A percentile compares a stretch with the other conserved stretches of the same genome.
These are phyloP conservation scores for Coemansia sp. DNA, from an alignment of 192 early-diverging fungal genomes.

Conservation along the genomic window DNA sequence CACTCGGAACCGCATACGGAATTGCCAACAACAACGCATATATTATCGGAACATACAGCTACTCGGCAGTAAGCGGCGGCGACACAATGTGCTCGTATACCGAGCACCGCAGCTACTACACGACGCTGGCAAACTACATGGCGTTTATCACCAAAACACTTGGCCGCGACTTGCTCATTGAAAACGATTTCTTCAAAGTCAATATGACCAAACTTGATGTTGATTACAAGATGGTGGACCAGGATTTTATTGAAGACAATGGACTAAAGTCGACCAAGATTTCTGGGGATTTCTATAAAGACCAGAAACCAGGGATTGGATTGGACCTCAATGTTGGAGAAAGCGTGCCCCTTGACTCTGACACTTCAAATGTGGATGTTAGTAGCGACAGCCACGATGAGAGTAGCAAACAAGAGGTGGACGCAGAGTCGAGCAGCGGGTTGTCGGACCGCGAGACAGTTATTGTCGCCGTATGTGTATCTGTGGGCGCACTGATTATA, in stretches of 20 bases:
- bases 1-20: neutral
- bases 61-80: neutral
- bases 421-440: neutral
- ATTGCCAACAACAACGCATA: neutral
- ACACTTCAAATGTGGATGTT: neutral
- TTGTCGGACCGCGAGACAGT: neutral
- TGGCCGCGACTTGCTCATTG: neutral
- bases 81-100: neutral
- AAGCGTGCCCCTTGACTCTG: neutral
- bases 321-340: neutral
- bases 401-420: too few relatives aligned
- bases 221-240: neutral
- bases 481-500: neutral
- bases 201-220: neutral
- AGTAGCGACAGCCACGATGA: too few relatives aligned
- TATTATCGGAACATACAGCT: neutral
- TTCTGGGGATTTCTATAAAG: neutral
- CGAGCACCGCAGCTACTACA: conserved; percentile 1
- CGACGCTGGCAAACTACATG: neutral
- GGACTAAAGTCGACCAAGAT: neutral
- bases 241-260: neutral
- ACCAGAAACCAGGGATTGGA: neutral
- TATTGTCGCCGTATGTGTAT: neutral
- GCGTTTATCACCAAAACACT: neutral
- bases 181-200: neutral